Evolutionary conservation across 345 rosid species (phyloP), one percentile per base, ranked within the genome.

Genomic region (Pelargonium nanum): DNA sequence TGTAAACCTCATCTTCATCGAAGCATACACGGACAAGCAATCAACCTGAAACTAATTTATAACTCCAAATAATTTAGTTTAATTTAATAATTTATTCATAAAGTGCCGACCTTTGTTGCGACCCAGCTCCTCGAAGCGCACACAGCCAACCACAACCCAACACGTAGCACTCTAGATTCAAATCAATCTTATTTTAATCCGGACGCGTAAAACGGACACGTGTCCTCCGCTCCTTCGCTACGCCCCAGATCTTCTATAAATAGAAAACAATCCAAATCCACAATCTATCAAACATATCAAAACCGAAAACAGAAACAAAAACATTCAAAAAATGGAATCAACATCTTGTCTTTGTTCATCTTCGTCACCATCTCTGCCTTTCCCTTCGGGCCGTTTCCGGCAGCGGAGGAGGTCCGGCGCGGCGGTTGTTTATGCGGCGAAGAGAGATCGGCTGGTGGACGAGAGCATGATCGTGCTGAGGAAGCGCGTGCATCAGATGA

Each of bases 401-500:
- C 45, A 15, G 45, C 45, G 45, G 10, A 1, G 45, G 12, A 4
- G 45, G 10, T 9, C 45, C 4, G 45, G 45, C 45, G 12, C 45
- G 45, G 45, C 45, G 45, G 45, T 34, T 9, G 45, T 10, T 48
- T 22, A 24, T 51, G 22, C 17, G 10, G 40, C 9, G 16, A 21
- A 19, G n/a, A 13, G 60, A 3, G 60, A 34, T 21, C 17, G 70
- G 32, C 45, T 57, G 55, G 86, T 78, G 52, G 77, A 81, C 17
- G 68, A 62, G 24, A 66, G 26, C 53, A 57, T 81, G 83, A 68
- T 74, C 24, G 68, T 76, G 25, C 53, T 81, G 22, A 61, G 81
- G 34, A 76, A 53, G 51, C 67, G 81, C n/a, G 70, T 81, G 19
- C 73, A 57, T 24, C 81, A 81, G 25, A 58, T 61, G 63, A 74